phyloP scores from a whole-genome alignment of 371 early-diverging fungal genomes.

The Cokeromyces recurvatus region DNA sequence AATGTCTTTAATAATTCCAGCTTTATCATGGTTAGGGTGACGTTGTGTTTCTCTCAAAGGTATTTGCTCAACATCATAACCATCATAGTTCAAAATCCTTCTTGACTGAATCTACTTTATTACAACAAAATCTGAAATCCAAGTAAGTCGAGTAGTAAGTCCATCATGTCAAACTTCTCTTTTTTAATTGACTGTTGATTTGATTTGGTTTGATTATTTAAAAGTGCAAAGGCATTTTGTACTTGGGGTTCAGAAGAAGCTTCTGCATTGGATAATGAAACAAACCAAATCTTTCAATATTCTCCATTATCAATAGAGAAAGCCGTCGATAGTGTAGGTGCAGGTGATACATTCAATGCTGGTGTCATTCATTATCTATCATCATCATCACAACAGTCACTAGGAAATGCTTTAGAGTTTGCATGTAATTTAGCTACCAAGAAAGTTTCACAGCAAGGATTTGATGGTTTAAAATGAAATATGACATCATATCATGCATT shows the following conservation, averaged over 20 bases:
- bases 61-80: conserved; percentile 59
- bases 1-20: too few relatives aligned
- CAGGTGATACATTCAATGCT: conserved; percentile 70
- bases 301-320: conserved; percentile 33
- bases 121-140: not conserved
- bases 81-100: conserved; percentile 26
- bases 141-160: not conserved
- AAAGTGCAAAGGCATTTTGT: conserved; percentile 49
- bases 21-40: too few relatives aligned
- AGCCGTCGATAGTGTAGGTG: conserved; percentile 60
- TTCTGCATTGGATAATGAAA: conserved; percentile 32
- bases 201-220: too few relatives aligned
- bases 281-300: conserved; percentile 33
- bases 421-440: conserved; percentile 56
- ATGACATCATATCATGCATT: too few relatives aligned
- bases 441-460: conserved; percentile 62
- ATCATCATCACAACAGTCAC: too few relatives aligned
- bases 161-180: too few relatives aligned
- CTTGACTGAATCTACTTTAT: conserved; percentile 1
- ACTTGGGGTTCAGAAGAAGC: conserved; percentile 62
- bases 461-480: conserved; percentile 12
- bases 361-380: conserved; percentile 39
- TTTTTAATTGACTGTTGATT: too few relatives aligned
- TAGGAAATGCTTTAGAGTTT: conserved; percentile 33
- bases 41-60: conserved; percentile 62